Evolutionary conservation across 768 basidiomycete species (phyloP).

Genomic region (Podaxis rugospora): DNA sequence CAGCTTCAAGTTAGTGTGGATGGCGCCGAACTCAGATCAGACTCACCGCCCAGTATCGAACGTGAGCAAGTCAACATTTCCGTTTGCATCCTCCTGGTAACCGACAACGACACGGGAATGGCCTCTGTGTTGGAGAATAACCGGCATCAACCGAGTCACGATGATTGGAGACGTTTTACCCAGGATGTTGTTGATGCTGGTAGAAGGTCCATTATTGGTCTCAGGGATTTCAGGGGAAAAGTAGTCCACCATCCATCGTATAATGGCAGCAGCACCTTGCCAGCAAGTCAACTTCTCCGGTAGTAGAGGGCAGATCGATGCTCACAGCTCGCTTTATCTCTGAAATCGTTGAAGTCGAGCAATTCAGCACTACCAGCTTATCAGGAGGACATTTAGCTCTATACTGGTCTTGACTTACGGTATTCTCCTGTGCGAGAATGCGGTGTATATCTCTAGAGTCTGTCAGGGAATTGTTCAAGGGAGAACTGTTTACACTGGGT

Average conservation of each 20-base stretch:
- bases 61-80: conserved; percentile 57
- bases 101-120: conserved; percentile 89
- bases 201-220: conserved; percentile 20
- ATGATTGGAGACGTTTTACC: conserved; percentile 43
- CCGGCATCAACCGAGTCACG: conserved; percentile 64
- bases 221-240: conserved; percentile 38
- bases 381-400: background rate
- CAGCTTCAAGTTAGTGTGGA: background rate
- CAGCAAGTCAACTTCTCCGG: background rate
- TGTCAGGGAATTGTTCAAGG: conserved; percentile 1
- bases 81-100: conserved; percentile 63
- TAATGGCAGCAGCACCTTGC: conserved; percentile 43
- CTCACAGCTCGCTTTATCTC: conserved; percentile 39
- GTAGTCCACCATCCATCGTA: conserved; percentile 74
- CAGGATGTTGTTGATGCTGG: conserved; percentile 50
- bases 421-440: conserved; percentile 73
- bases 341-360: conserved; percentile 56
- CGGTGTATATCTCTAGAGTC: conserved; percentile 60
- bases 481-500: background rate
- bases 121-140: conserved; percentile 78
- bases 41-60: conserved; percentile 75
- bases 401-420: conserved; percentile 51
- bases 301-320: background rate
- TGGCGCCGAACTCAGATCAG: background rate
- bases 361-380: conserved; percentile 43